Base-by-base conservation (phyloP, 1,284 basidiomycete species). In the Cutaneotrichosporon sp. region DNA sequence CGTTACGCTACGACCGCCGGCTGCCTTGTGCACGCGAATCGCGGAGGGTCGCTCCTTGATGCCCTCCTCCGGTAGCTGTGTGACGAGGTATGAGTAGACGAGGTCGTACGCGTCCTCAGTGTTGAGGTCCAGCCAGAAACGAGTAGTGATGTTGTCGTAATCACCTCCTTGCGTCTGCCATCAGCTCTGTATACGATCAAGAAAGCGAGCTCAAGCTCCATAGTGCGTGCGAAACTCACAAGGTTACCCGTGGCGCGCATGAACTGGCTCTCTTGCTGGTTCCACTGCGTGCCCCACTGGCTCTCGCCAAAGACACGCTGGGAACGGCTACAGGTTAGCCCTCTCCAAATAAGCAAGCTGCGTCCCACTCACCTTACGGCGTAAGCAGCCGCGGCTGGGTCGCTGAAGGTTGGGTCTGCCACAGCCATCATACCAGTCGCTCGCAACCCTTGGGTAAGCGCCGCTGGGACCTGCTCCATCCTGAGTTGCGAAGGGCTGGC, bases 401-500 rank as follows among this genome's bases (percentile, higher is more conserved):
- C 55, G 9, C 32, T 52, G 45, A 82, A 64, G 38, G 78, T 73
- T 6, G 84, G 85, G 26, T 82, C 77, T n/a, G 67, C 84, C 52
- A 86, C 78, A 26, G 78, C 80, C 63, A 88, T 77, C 70, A 89
- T 88, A 0, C 88, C 65, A 2, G 77, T 81, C 7, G 76, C 70
- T 8, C 83, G 79, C 43, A 92, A 65, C 5, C 82, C 79, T 60
- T 85, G 78, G 0, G 86, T 87, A 26, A 92, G 78, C 48, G 80
- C 81, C 41, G 85, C 81, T 0, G 87, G 87, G 10, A 90, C 74
- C 17, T 83, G 80, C 49, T 80, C 79, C 4, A 77, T 74, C 1
- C 80, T 81, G 2, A 91, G 76, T 64, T 89, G 86, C 11, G 59
- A 60, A 2, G 59, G 59, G 2, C 57, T 59, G 49, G 0, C 12